Evolutionary conservation across 805 yeast species (phyloP).

Genomic region (Citeromyces matritensis): DNA sequence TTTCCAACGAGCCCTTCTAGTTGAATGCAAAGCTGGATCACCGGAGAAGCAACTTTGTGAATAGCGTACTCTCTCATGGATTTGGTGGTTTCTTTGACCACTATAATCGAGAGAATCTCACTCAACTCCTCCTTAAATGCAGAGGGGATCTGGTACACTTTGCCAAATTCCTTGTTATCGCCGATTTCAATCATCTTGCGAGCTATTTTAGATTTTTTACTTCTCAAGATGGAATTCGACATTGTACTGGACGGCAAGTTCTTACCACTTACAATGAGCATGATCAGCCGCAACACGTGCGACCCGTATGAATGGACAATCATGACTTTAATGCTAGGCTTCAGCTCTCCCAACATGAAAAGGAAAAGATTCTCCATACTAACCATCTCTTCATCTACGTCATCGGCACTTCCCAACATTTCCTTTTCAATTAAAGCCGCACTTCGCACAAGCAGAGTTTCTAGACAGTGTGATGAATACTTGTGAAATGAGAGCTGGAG

Average conservation of each 20-base stretch:
- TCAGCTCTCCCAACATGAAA: slow-evolving; percentile 50
- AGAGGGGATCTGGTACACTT: slow-evolving; percentile 54
- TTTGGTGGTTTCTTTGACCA: slow-evolving; percentile 21
- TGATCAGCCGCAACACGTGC: slow-evolving; percentile 63
- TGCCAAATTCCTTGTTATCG: slow-evolving; percentile 58
- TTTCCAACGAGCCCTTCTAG: slow-evolving; percentile 71
- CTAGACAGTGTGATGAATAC: slow-evolving; percentile 88
- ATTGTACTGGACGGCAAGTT: slow-evolving; percentile 60
- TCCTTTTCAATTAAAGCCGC: slow-evolving; percentile 71
- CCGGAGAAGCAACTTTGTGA: slow-evolving; percentile 78
- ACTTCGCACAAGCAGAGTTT: slow-evolving; percentile 62
- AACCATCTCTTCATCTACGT: slow-evolving; percentile 16
- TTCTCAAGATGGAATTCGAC: slow-evolving; percentile 60
- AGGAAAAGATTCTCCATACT: slow-evolving; percentile 56
- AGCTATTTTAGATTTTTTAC: slow-evolving; percentile 76
- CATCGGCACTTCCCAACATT: slow-evolving; percentile 28
- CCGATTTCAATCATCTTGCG: slow-evolving; percentile 85
- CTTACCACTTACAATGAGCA: slow-evolving; percentile 64
- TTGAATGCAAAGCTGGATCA: slow-evolving; percentile 61
- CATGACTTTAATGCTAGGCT: slow-evolving; percentile 44
- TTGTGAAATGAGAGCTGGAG: slow-evolving; percentile 72
- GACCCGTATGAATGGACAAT: slow-evolving; percentile 72
- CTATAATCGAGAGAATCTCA: slow-evolving; percentile 26
- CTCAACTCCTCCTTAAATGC: slow-evolving; percentile 49
- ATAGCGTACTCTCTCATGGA: slow-evolving; percentile 59